These are phyloP conservation scores for Penicillium roqueforti DNA, from an alignment of 495 filamentous ascomycete species.

Conservation along the genomic window DNA sequence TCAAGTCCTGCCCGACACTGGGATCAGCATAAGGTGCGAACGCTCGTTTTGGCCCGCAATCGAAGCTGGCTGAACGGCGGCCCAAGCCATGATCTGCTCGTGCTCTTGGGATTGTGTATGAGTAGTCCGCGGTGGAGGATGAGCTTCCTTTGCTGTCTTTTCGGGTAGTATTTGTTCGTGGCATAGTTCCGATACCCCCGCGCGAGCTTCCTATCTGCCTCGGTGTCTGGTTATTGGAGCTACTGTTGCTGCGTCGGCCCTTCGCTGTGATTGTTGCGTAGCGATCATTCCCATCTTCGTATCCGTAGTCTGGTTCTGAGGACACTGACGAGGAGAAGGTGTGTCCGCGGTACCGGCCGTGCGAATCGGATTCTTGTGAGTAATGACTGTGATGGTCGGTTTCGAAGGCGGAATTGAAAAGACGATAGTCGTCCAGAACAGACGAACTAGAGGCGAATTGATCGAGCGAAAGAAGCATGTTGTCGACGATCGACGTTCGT, in stretches of 20 bases:
- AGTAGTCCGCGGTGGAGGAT: conserved; percentile 64
- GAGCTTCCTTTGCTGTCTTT: conserved; percentile 72
- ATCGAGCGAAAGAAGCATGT: conserved; percentile 87
- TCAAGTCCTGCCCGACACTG: conserved; percentile 22
- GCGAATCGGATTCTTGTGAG: conserved; percentile 26
- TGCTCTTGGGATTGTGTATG: conserved; percentile 40
- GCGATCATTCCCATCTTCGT: conserved; percentile 59
- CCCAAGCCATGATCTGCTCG: conserved; percentile 52
- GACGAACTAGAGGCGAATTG: conserved; percentile 56
- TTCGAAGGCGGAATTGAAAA: conserved; percentile 41
- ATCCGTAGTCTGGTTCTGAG: conserved; percentile 68
- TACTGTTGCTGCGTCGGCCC: conserved; percentile 75
- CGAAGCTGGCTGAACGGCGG: conserved; percentile 73
- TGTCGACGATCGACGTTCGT: conserved; percentile 83
- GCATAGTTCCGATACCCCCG: conserved; percentile 27
- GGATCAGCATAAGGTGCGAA: conserved; percentile 29
- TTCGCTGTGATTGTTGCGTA: conserved; percentile 53
- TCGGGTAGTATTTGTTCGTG: conserved; percentile 36
- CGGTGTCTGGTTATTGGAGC: conserved; percentile 66
- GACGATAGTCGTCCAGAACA: conserved; percentile 38
- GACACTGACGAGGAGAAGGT: conserved; percentile 66
- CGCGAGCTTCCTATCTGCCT: conserved; percentile 61
- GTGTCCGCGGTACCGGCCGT: conserved; percentile 52
- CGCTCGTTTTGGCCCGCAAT: conserved; percentile 50
- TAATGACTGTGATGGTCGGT: conserved; percentile 23